phyloP scores from a whole-genome alignment of 1,139 yeast species.

The Pichia sp. region DNA sequence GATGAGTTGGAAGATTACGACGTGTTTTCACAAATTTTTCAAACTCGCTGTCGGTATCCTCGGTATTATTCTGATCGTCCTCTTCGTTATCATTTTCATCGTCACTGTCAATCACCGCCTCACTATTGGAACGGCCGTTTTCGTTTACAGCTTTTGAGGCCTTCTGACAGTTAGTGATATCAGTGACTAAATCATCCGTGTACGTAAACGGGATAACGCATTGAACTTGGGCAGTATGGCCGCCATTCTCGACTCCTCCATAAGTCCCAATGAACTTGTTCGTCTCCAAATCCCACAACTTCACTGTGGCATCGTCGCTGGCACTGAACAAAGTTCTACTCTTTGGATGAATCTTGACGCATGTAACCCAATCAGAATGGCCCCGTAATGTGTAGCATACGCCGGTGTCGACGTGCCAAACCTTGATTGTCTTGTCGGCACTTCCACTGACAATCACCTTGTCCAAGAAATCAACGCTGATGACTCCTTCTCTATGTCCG shows the following conservation, averaged over 20 bases:
- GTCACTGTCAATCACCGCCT: conserved; percentile 34
- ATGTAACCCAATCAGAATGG: conserved; percentile 87
- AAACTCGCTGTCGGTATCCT: conserved; percentile 14
- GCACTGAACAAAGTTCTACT: conserved; percentile 81
- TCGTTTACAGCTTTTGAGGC: conserved; percentile 5
- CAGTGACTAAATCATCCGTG: conserved; percentile 47
- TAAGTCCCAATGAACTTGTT: conserved; percentile 77
- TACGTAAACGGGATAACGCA: conserved; percentile 80
- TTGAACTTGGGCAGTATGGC: conserved; percentile 85
- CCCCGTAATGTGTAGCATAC: conserved; percentile 92
- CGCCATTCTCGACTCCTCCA: conserved; percentile 65
- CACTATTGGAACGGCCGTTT: conserved; percentile 11
- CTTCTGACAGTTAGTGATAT: conserved; percentile 30
- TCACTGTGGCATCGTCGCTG: conserved; percentile 84
- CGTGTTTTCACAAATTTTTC: conserved; percentile 15
- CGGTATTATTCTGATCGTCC: conserved; percentile 1
- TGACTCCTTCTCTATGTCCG: conserved; percentile 86
- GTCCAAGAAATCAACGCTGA: conserved; percentile 73
- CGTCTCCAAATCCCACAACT: conserved; percentile 90
- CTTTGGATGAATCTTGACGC: conserved; percentile 78
- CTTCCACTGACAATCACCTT: conserved; percentile 89
- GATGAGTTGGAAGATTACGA: conserved; percentile 63
- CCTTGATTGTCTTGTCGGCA: conserved; percentile 86
- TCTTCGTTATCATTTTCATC: conserved; percentile 26
- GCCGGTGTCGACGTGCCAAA: conserved; percentile 93